These are phyloP conservation scores for Nemania sp. DNA, from an alignment of 2,329 filamentous ascomycete species.

Conservation along the genomic window DNA sequence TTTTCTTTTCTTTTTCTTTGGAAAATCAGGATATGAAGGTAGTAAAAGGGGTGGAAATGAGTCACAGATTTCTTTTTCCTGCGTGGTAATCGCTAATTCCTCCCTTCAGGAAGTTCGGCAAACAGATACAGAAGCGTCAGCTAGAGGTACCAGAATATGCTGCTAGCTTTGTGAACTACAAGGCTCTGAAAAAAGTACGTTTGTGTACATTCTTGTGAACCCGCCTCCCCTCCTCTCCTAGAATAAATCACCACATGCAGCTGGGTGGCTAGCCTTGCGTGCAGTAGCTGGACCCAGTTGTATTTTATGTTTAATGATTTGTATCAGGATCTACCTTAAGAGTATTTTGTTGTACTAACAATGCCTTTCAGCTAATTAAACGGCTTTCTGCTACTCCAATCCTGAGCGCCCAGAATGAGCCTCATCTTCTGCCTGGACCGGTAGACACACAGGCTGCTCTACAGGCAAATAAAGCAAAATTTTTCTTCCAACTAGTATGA, in stretches of 20 bases:
- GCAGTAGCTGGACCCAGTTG: constrained; percentile 17
- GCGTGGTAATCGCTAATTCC: constrained; percentile 5
- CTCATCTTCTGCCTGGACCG: constrained; percentile 50
- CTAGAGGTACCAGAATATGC: constrained; percentile 99
- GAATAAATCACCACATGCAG: background rate
- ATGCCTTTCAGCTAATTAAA: constrained; percentile 81
- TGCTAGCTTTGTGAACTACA: constrained; percentile 98
- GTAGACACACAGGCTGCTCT: constrained; percentile 84
- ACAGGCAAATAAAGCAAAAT: constrained; percentile 96
- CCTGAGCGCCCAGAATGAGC: constrained; percentile 75
- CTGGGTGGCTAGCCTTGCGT: constrained; percentile 17
- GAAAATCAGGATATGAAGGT: background rate
- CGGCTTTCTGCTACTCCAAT: constrained; percentile 91
- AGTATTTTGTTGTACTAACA: constrained; percentile 38
- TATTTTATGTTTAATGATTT: constrained; percentile 18
- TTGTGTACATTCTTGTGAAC: background rate
- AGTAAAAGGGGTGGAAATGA: background rate
- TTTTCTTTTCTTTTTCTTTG: background rate
- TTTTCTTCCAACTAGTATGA: constrained; percentile 94
- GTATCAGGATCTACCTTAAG: background rate
- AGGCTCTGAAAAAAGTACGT: constrained; percentile 93
- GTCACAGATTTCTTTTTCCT: background rate
- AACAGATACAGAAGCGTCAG: constrained; percentile 98
- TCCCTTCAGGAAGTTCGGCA: constrained; percentile 90
- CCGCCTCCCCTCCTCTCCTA: background rate